A percentile compares a stretch with the other conserved stretches of the same genome.
phyloP scores from a whole-genome alignment of 2,329 filamentous ascomycete species.

The Clarireedia monteithiana region DNA sequence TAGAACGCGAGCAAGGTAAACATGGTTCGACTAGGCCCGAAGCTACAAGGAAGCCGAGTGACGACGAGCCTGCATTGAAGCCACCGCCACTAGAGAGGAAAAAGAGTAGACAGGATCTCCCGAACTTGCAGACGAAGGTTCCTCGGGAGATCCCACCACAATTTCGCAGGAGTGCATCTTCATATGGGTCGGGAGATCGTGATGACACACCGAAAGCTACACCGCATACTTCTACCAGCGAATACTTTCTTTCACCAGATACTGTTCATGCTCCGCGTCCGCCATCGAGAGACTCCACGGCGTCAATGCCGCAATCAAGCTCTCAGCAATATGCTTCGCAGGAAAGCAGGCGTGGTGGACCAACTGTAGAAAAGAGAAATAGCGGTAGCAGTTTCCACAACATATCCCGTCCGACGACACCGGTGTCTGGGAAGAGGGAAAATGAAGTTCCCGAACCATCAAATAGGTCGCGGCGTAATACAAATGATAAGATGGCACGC shows the following conservation, averaged over 20 bases:
- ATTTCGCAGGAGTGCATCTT: slow-evolving; percentile 26
- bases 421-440: slow-evolving; percentile 16
- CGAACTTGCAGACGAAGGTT: slow-evolving; percentile 27
- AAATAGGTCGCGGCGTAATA: slow-evolving; percentile 14
- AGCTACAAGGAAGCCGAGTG: not conserved
- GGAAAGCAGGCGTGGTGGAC: slow-evolving; percentile 23
- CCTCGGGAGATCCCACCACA: slow-evolving; percentile 25
- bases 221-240: slow-evolving; percentile 23
- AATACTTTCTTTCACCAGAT: slow-evolving; percentile 41
- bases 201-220: slow-evolving; percentile 19
- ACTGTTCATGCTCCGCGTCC: slow-evolving; percentile 23
- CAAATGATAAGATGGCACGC: slow-evolving; percentile 20
- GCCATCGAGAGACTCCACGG: slow-evolving; percentile 17
- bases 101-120: slow-evolving; percentile 27
- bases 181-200: slow-evolving; percentile 16
- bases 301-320: slow-evolving; percentile 28
- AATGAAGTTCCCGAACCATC: slow-evolving; percentile 16
- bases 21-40: not conserved
- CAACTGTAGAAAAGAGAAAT: slow-evolving; percentile 24
- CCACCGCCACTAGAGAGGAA: slow-evolving; percentile 17
- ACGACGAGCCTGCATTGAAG: not conserved
- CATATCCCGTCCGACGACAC: slow-evolving; percentile 15
- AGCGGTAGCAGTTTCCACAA: slow-evolving; percentile 13
- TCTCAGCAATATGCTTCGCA: slow-evolving; percentile 27
- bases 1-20: slow-evolving; percentile 3